Evolutionary conservation across 1,139 yeast genomes (phyloP), one percentile per base, ranked within the genome.

Genomic region (Pichia sp.): DNA sequence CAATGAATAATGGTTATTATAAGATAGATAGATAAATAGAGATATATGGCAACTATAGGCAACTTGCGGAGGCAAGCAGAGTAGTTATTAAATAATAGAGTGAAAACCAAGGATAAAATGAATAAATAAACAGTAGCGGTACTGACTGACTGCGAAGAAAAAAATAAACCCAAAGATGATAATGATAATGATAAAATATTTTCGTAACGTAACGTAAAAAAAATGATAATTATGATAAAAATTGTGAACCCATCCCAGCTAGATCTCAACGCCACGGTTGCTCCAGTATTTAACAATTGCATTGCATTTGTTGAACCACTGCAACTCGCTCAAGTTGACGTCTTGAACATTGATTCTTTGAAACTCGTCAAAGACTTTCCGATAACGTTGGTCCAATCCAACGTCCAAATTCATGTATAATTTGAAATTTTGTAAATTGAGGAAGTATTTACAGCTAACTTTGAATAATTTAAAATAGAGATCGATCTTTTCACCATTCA

Each of bases 381-480:
- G 67, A 48, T 72, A 64, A 37, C 69, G 69, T 44, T 68, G 65
- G 54, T 71, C 74, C 52, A 71, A 65, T 21, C 69, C 68, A 28
- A 70, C 67, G 30, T 75, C 76, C 31, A 72, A 70, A 8, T 70
- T 64, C 46, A 72, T 69, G 50, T 73, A 65, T 46, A 73, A 65
- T 41, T 70, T 67, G 46, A 70, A 67, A 57, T 76, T 80, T 39
- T 67, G 64, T 9, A 69, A 57, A 52, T 73, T 75, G 60, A 76
- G 70, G 58, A 79, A 76, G 60, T 69, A 75, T 40, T 70, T 69
- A 39, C 76, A 72, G 56, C 74, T 85, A 19, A 73, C 63, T 58
- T 78, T 76, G 56, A 83, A 77, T 45, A 85, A 70, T 48, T 80
- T 75, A 66, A 81, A 76, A 67, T 84, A 86, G 22, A 85, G 69